phyloP scores from a whole-genome alignment of 371 early-diverging fungal genomes.

The Smittium culicis region DNA sequence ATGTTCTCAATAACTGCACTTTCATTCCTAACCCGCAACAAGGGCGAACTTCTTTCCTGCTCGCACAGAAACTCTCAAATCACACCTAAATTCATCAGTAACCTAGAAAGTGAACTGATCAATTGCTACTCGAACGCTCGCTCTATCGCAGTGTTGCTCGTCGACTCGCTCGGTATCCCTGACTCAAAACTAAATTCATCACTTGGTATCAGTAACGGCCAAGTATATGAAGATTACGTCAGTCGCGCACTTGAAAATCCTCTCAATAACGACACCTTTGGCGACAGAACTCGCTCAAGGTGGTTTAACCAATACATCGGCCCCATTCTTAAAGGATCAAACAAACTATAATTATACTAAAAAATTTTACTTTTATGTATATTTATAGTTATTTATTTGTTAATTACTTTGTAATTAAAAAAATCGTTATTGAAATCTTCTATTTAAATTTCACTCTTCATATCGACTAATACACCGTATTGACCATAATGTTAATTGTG shows the following conservation, averaged over 20 bases:
- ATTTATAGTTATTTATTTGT: too few species aligned
- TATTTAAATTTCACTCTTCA: too few species aligned
- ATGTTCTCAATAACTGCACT: constrained; percentile 2
- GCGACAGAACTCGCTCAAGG: constrained; percentile 18
- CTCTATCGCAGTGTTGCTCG: constrained; percentile 51
- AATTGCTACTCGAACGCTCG: constrained; percentile 43
- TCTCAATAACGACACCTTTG: constrained; percentile 27
- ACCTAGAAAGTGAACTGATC: constrained; percentile 32
- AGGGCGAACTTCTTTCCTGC: constrained; percentile 43
- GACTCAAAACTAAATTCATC: constrained; percentile 65
- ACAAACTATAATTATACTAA: not conserved
- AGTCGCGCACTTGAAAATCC: constrained; percentile 57
- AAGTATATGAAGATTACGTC: constrained; percentile 54
- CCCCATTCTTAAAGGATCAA: constrained; percentile 9
- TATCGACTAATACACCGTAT: too few species aligned
- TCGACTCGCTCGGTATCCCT: constrained; percentile 62
- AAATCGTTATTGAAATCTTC: too few species aligned
- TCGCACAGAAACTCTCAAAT: constrained; percentile 33
- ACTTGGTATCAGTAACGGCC: constrained; percentile 57
- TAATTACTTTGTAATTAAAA: too few species aligned
- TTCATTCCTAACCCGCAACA: constrained; percentile 34
- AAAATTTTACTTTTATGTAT: too few species aligned
- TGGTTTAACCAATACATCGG: constrained; percentile 28
- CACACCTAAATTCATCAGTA: constrained; percentile 30
- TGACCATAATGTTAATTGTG: too few species aligned